Evolutionary conservation across 495 filamentous ascomycete genomes (phyloP).

Genomic region (Immersiella caudata): DNA sequence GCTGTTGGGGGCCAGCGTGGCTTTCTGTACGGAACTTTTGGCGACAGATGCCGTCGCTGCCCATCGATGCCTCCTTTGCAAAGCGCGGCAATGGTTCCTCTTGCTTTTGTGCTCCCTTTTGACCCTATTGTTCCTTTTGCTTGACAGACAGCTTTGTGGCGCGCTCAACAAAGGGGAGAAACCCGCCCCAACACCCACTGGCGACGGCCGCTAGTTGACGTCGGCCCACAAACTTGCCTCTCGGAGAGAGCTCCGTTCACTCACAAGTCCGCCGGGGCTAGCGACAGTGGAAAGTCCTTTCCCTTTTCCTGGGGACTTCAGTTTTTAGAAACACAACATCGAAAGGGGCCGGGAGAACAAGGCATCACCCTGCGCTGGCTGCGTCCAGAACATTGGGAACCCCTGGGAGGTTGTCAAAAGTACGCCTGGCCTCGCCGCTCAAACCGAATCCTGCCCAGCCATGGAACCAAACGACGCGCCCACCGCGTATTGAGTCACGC

Average conservation of each 20-base stretch:
- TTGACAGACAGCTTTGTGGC: not conserved
- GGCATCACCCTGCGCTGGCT: not conserved
- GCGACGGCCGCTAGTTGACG: not conserved
- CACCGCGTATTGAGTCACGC: not conserved
- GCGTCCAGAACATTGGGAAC: not conserved
- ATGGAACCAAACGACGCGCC: not conserved
- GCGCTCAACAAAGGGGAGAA: not conserved
- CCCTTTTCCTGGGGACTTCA: not conserved
- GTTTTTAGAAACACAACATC: conserved; percentile 5
- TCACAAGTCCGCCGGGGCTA: not conserved
- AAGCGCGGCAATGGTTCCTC: not conserved
- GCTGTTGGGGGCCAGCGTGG: not conserved
- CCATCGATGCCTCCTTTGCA: not conserved
- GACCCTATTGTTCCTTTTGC: not conserved
- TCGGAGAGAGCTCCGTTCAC: not conserved
- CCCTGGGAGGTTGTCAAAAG: not conserved
- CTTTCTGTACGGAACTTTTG: not conserved
- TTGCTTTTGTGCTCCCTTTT: not conserved
- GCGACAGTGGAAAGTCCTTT: not conserved
- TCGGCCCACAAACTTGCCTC: not conserved
- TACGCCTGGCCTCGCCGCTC: not conserved
- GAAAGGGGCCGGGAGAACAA: not conserved
- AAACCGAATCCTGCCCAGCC: not conserved
- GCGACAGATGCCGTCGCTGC: not conserved
- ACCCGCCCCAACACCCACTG: not conserved